Evolutionary conservation across 140 eudicot genomes (phyloP).

Genomic region (Oenanthe javanica): DNA sequence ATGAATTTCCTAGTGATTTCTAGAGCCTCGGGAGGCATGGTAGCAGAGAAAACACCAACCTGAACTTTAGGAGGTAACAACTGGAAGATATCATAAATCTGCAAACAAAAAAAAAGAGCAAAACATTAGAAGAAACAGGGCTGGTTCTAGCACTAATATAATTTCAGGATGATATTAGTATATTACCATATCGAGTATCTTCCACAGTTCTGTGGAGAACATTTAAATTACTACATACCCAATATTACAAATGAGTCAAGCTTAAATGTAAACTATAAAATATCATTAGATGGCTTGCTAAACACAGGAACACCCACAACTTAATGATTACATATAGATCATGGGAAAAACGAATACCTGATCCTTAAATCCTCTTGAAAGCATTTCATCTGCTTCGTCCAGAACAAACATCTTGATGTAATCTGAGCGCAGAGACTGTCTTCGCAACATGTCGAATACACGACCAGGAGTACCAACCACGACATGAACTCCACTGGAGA

Average conservation of each 20-base stretch:
- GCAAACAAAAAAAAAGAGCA: not conserved
- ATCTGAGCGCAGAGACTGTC: conserved; percentile 1
- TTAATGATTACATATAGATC: not conserved
- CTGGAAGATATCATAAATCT: conserved; percentile 11
- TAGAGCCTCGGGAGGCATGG: conserved; percentile 17
- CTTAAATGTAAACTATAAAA: not conserved
- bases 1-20: conserved; percentile 12
- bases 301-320: not conserved
- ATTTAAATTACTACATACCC: not conserved
- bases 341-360: not conserved
- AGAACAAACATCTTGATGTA: conserved; percentile 10
- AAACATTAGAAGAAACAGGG: not conserved
- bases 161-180: not conserved
- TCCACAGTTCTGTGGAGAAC: not conserved
- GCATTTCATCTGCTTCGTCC: conserved; percentile 12
- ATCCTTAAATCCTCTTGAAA: conserved; percentile 13
- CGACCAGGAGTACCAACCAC: conserved; percentile 15
- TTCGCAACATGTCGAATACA: conserved; percentile 8
- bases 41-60: conserved; percentile 17
- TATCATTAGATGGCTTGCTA: not conserved
- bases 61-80: conserved; percentile 10
- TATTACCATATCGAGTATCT: not conserved
- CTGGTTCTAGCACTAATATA: not conserved
- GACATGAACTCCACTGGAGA: conserved; percentile 8
- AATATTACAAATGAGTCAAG: not conserved